phyloP scores from a whole-genome alignment of 441 rosid genomes.

The Raphanus hybrid region DNA sequence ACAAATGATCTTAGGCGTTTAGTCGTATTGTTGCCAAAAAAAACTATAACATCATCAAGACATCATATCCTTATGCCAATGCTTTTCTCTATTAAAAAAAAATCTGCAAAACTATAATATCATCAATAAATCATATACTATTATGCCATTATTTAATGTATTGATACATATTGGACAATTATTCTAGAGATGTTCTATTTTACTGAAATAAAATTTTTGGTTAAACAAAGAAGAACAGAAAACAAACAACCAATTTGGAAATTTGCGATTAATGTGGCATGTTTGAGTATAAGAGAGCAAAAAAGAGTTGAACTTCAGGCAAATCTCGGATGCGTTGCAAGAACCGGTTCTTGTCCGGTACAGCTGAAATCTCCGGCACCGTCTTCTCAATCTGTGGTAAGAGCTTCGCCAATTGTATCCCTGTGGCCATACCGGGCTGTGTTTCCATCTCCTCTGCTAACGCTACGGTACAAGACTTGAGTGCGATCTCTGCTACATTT shows the following conservation, averaged over 20 bases:
- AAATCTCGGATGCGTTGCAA: conserved; percentile 51
- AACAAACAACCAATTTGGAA: conserved; percentile 17
- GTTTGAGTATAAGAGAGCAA: conserved; percentile 75
- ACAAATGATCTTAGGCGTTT: no score
- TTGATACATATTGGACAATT: no score
- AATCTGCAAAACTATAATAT: no score
- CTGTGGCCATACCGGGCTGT: conserved; percentile 49
- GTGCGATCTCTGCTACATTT: conserved; percentile 51
- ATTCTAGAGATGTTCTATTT: no score
- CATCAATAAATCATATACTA: not conserved
- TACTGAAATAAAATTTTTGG: no score
- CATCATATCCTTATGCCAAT: no score
- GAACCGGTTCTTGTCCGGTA: conserved; percentile 61
- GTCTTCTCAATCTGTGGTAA: conserved; percentile 71
- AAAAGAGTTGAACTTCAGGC: conserved; percentile 76
- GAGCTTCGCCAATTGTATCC: conserved; percentile 75
- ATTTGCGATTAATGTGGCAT: conserved; percentile 43
- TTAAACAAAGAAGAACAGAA: no score
- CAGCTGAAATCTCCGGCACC: conserved; percentile 52
- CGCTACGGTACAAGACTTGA: conserved; percentile 52
- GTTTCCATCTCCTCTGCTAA: conserved; percentile 56
- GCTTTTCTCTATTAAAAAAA: no score
- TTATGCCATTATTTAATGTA: not conserved
- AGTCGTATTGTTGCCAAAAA: no score
- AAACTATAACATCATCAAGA: no score